These are phyloP conservation scores for Draba incana DNA, from an alignment of 345 rosid species.

Conservation along the genomic window DNA sequence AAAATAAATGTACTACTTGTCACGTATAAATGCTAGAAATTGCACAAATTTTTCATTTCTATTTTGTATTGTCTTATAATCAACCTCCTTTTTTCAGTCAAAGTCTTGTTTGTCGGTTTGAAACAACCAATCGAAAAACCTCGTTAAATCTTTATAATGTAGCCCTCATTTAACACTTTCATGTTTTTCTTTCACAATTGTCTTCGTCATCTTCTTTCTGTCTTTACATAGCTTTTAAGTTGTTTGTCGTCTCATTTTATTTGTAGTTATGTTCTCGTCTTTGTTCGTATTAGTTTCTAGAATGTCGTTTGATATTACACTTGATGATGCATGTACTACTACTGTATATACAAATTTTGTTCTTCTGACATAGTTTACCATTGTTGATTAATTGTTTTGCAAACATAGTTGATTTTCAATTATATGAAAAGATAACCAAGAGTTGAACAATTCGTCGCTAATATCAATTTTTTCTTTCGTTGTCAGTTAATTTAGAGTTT, in stretches of 20 bases:
- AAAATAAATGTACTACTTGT: no score
- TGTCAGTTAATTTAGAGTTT: no score
- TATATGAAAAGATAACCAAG: not conserved
- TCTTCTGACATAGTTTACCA: not conserved
- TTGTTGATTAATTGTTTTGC: not conserved
- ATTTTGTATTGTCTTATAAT: no score
- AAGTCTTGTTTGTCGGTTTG: no score
- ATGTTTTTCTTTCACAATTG: constrained; percentile 6
- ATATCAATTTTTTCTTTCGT: no score
- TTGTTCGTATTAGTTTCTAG: not conserved
- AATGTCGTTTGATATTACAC: not conserved
- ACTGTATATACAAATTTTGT: not conserved
- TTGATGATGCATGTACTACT: not conserved
- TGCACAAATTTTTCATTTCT: not conserved
- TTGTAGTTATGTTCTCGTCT: constrained; percentile 5
- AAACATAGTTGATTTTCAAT: not conserved
- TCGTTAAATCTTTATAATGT: not conserved
- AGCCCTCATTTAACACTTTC: not conserved
- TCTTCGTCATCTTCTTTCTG: constrained; percentile 6
- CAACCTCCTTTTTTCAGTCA: no score
- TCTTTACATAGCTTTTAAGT: not conserved
- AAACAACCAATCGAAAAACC: not conserved
- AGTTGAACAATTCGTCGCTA: not conserved
- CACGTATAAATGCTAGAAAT: no score
- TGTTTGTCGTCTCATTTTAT: not conserved